Percentiles rank a stretch among this genome's conserved stretches.
These are phyloP conservation scores for Xylaria sp. DNA, from an alignment of 2,329 filamentous ascomycete genomes.

Conservation along the genomic window DNA sequence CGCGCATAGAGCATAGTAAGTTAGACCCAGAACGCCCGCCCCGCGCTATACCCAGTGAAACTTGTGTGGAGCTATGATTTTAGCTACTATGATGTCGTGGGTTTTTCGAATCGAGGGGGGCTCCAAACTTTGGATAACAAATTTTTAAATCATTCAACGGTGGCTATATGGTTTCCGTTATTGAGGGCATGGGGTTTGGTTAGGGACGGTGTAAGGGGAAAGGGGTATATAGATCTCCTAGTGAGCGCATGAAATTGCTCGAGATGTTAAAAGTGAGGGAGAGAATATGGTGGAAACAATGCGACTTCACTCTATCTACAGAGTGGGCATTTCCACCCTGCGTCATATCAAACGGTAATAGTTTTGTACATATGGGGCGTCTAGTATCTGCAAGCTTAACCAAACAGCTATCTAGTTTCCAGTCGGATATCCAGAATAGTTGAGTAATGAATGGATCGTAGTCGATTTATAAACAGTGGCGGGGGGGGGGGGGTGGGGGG, in stretches of 20 bases:
- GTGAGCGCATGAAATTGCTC: neutral
- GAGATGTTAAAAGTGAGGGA: neutral
- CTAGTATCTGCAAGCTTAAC: constrained; percentile 11
- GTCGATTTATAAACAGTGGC: constrained; percentile 1
- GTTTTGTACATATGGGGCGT: constrained; percentile 16
- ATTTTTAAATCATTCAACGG: neutral
- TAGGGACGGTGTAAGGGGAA: neutral
- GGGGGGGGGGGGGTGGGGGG: too few species aligned
- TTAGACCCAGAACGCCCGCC: neutral
- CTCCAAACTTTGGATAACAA: too few species aligned
- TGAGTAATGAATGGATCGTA: constrained; percentile 11
- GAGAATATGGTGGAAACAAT: constrained; percentile 11
- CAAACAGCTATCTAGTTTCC: constrained; percentile 6
- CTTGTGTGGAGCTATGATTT: neutral
- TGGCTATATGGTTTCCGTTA: neutral
- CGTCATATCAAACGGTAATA: constrained; percentile 18
- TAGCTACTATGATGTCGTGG: constrained; percentile 1
- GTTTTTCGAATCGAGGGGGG: neutral
- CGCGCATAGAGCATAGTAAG: constrained; percentile 8
- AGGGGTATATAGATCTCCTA: neutral
- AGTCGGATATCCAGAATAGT: constrained; percentile 6
- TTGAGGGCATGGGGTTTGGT: neutral
- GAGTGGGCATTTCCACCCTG: constrained; percentile 21
- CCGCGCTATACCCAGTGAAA: constrained; percentile 16
- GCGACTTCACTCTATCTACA: neutral